These are phyloP conservation scores for Ilyonectria robusta DNA, from an alignment of 2,329 filamentous ascomycete species.

Conservation along the genomic window DNA sequence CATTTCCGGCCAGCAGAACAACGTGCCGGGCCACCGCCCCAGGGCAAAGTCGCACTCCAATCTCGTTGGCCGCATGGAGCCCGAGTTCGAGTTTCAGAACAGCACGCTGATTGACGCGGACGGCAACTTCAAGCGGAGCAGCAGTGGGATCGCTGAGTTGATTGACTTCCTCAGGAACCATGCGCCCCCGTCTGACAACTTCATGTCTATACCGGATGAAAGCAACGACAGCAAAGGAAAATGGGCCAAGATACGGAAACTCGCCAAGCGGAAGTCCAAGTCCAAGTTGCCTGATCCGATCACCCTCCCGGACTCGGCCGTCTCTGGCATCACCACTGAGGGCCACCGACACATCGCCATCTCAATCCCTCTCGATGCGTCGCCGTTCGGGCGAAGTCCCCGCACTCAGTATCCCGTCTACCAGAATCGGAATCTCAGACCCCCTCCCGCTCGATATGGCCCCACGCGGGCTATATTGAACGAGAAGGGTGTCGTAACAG, in stretches of 20 bases:
- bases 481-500: slow-evolving; percentile 55
- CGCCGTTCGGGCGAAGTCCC: slow-evolving; percentile 55
- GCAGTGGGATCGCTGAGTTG: slow-evolving; percentile 54
- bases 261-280: slow-evolving; percentile 54
- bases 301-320: slow-evolving; percentile 67
- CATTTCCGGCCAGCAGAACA: not conserved
- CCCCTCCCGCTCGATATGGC: slow-evolving; percentile 38
- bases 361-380: slow-evolving; percentile 69
- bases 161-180: slow-evolving; percentile 66
- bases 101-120: slow-evolving; percentile 39
- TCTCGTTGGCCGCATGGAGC: slow-evolving; percentile 29
- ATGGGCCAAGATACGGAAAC: slow-evolving; percentile 60
- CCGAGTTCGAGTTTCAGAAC: slow-evolving; percentile 40
- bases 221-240: slow-evolving; percentile 52
- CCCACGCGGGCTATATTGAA: slow-evolving; percentile 50
- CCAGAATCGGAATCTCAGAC: slow-evolving; percentile 33
- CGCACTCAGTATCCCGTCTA: slow-evolving; percentile 54
- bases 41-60: slow-evolving; percentile 45
- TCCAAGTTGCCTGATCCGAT: slow-evolving; percentile 51
- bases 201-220: slow-evolving; percentile 61
- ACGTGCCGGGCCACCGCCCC: slow-evolving; percentile 36
- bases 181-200: slow-evolving; percentile 64
- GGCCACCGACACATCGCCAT: slow-evolving; percentile 73
- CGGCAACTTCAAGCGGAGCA: slow-evolving; percentile 30
- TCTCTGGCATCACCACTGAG: slow-evolving; percentile 66